Base-by-base conservation (phyloP, 1,139 yeast species). In the Saccharomyces hybrid region DNA sequence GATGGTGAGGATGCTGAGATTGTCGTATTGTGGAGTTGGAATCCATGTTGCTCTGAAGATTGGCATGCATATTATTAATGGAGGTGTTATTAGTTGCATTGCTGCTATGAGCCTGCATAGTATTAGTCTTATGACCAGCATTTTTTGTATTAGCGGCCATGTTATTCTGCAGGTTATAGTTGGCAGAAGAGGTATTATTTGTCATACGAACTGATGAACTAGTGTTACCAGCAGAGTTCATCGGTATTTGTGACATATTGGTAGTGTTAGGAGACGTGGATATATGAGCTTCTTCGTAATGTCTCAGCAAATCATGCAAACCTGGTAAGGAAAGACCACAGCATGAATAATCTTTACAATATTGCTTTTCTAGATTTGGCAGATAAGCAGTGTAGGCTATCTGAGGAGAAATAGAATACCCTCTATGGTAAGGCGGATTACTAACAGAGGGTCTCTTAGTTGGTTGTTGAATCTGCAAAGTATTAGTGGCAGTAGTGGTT, bases 231-330 rank as follows among this genome's bases (percentile, higher is more conserved):
- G 26, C 41, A 25, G 47, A 26, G 26, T 14, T 57, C 49, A 49
- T 54, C 52, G n/a, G 60, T 52, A 20, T 56, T 54, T 30, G 57
- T 55, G 23, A 56, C 58, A 41, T 54, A 20, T 38, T 38, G 16
- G 25, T 11, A 1, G 44, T 38, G 5, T 38, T 2, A 86, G 86
- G 44, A 23, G 84, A 82, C 46, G 88, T 87, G 54, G 87, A 81
- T 60, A 91, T 91, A 71, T 93, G 99, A 47, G 95, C 91, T 71
- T 93, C 98, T 70, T 95, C 99, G 69, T 93, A 95, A 70, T 93
- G 99, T 64, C 95, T 83, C 61, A 93, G 78, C 60, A 93, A 77
- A 71, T 93, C 99, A 71, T 93, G 99, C 61, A 93, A 76, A 11
- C 96, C 91, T 34, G 98, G 98, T 56, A 95, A 78, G 47, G 86